phyloP scores from a whole-genome alignment of 305 asterid species.

The Rubia peregrina region DNA sequence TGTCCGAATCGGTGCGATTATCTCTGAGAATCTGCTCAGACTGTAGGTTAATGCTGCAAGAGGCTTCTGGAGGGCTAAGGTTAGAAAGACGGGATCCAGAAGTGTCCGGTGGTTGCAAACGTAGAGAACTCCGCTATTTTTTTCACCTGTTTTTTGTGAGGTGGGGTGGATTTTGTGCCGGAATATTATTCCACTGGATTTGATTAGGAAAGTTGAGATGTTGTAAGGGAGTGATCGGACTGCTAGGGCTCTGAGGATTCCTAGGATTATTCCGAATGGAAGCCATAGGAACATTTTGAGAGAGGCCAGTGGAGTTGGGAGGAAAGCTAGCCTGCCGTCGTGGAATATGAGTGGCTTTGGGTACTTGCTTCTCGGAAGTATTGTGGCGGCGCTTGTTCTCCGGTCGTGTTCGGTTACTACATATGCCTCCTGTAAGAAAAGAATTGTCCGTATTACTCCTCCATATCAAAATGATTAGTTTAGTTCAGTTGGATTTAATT shows the following conservation, averaged over 20 bases:
- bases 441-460: too few relatives aligned
- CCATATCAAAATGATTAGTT: too few relatives aligned
- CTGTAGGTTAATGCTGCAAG: slow-evolving; percentile 84
- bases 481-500: too few relatives aligned
- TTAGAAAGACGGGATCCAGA: slow-evolving; percentile 71
- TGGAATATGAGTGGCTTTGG: slow-evolving; percentile 63
- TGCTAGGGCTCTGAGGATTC: slow-evolving; percentile 40
- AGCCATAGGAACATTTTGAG: slow-evolving; percentile 46
- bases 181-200: background rate
- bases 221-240: slow-evolving; percentile 40
- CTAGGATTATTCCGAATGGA: slow-evolving; percentile 47
- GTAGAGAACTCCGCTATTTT: slow-evolving; percentile 38
- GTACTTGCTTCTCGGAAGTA: slow-evolving; percentile 35
- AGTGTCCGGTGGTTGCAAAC: slow-evolving; percentile 83
- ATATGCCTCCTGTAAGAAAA: slow-evolving; percentile 36
- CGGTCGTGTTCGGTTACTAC: slow-evolving; percentile 26
- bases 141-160: background rate
- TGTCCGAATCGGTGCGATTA: slow-evolving; percentile 61
- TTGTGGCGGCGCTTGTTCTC: slow-evolving; percentile 1
- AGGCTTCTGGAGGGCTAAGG: slow-evolving; percentile 35
- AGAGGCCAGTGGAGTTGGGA: slow-evolving; percentile 42
- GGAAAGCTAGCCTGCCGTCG: slow-evolving; percentile 57
- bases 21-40: slow-evolving; percentile 69
- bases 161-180: background rate
- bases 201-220: background rate